A percentile compares a stretch with the other conserved stretches of the same genome.
Evolutionary conservation across 176 grass and related monocot genomes (phyloP).

Genomic region (Musa acuminata): DNA sequence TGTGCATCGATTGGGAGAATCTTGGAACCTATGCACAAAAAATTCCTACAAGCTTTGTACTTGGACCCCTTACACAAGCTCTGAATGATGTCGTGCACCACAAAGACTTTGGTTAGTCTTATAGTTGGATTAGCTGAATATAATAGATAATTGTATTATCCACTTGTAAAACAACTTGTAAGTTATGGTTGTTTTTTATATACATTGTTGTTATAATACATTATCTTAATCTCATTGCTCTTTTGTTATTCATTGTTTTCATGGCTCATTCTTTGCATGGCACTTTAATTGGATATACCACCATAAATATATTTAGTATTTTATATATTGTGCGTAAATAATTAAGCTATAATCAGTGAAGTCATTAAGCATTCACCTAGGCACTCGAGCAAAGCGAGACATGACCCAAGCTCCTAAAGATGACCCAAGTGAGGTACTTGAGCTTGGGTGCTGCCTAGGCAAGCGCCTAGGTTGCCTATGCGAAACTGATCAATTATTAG

Average conservation of each 20-base stretch:
- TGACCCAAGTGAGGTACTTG: too few relatives aligned
- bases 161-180: too few relatives aligned
- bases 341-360: not conserved
- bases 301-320: not conserved
- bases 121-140: not conserved
- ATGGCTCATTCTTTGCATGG: not conserved
- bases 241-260: constrained; percentile 11
- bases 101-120: constrained; percentile 89
- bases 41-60: constrained; percentile 62
- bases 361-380: too few relatives aligned
- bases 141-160: not conserved
- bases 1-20: constrained; percentile 55
- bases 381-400: too few relatives aligned
- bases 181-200: too few relatives aligned
- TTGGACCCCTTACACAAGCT: constrained; percentile 62
- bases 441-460: too few relatives aligned
- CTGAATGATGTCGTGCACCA: constrained; percentile 91
- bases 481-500: too few relatives aligned
- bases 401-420: too few relatives aligned
- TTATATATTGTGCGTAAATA: not conserved
- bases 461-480: too few relatives aligned
- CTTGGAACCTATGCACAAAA: constrained; percentile 35
- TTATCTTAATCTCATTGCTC: not conserved
- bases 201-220: not conserved
- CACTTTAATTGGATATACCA: not conserved